Conservation (phyloP, 1,284 basidiomycete genomes). For the Naganishia cerealis region DNA sequence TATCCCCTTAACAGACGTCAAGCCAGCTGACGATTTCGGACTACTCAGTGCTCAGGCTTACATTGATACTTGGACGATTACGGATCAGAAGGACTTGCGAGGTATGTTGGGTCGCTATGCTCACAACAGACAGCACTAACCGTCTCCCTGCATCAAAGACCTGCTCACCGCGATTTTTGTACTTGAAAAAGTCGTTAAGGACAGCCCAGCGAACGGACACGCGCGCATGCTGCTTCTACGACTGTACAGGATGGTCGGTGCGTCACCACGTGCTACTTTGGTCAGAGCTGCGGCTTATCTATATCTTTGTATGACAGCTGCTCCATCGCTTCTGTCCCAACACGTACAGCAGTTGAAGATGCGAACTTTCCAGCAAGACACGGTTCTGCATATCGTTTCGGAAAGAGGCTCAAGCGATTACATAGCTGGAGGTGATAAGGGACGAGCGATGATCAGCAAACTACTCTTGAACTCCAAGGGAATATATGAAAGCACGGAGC, state of each 20-base stretch:
- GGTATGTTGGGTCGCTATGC: not conserved
- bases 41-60: constrained; percentile 32
- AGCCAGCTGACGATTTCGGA: constrained; percentile 34
- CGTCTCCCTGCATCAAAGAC: not conserved
- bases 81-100: not conserved
- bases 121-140: not conserved
- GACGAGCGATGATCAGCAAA: constrained; percentile 23
- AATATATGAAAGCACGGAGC: constrained; percentile 33
- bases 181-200: constrained; percentile 25
- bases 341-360: constrained; percentile 33
- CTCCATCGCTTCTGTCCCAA: constrained; percentile 28
- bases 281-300: not conserved
- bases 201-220: constrained; percentile 33
- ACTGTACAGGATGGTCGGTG: constrained; percentile 32
- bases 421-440: constrained; percentile 31
- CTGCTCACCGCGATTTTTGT: constrained; percentile 21
- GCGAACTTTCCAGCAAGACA: constrained; percentile 37
- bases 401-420: constrained; percentile 32
- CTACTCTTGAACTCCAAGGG: constrained; percentile 29
- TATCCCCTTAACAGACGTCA: constrained; percentile 32
- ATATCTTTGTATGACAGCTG: not conserved
- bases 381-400: constrained; percentile 34
- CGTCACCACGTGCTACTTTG: not conserved
- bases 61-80: constrained; percentile 12
- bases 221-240: constrained; percentile 32